These are phyloP conservation scores for Dendrobium nobile DNA, from an alignment of 106 monocot species.

Conservation along the genomic window DNA sequence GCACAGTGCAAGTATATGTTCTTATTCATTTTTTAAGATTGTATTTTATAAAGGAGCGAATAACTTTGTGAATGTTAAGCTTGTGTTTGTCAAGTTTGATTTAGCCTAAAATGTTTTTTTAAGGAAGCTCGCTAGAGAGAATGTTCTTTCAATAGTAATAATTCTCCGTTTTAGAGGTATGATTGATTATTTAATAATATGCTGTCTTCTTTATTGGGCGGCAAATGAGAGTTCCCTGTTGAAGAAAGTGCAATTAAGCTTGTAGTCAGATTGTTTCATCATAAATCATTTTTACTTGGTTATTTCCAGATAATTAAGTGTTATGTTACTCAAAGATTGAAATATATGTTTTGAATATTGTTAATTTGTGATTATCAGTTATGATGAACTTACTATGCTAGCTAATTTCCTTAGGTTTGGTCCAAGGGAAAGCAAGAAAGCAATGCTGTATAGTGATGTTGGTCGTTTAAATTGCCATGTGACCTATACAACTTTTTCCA, in stretches of 20 bases:
- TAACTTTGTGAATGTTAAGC: too few relatives aligned
- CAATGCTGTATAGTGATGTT: conserved; percentile 81
- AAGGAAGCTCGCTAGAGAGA: neutral
- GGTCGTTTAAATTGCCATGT: conserved; percentile 92
- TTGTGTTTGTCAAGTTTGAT: too few relatives aligned
- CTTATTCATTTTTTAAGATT: too few relatives aligned
- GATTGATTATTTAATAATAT: too few relatives aligned
- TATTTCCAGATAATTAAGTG: neutral
- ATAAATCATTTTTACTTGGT: neutral
- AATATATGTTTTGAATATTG: neutral
- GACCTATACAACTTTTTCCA: conserved; percentile 76
- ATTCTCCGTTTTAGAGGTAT: neutral
- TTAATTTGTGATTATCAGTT: neutral
- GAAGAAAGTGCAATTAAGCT: neutral
- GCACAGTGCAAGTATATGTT: too few relatives aligned
- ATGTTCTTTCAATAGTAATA: neutral
- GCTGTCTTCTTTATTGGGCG: neutral
- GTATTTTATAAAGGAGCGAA: too few relatives aligned
- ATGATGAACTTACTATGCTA: neutral
- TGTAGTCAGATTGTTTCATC: too few relatives aligned
- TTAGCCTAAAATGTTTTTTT: neutral
- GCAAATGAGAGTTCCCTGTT: neutral
- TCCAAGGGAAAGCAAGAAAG: conserved; percentile 98
- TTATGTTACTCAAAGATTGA: neutral
- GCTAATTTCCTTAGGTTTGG: conserved; percentile 52